These are phyloP conservation scores for Ceratobasidium sp. DNA, from an alignment of 1,284 basidiomycete species.

Conservation along the genomic window DNA sequence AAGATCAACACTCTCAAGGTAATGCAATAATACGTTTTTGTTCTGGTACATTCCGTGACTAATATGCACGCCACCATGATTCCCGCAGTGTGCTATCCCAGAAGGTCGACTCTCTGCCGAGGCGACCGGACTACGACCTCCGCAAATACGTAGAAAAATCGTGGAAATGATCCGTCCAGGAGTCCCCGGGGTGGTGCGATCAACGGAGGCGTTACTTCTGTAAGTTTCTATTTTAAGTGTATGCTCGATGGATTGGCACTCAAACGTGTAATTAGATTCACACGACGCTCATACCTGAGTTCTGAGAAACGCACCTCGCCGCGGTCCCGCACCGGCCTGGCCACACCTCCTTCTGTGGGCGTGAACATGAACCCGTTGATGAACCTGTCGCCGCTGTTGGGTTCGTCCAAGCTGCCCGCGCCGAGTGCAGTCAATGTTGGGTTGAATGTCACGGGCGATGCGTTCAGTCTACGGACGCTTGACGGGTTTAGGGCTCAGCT, in stretches of 20 bases:
- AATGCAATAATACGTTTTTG: not conserved
- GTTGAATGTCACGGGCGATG: constrained; percentile 30
- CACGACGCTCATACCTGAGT: constrained; percentile 80
- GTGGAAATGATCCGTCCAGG: constrained; percentile 70
- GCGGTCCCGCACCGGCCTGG: constrained; percentile 28
- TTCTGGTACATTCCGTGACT: constrained; percentile 38
- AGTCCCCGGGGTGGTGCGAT: constrained; percentile 81
- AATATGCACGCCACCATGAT: constrained; percentile 17
- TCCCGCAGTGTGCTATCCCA: constrained; percentile 66
- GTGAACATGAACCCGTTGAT: constrained; percentile 87
- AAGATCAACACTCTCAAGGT: constrained; percentile 87
- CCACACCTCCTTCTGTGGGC: constrained; percentile 56
- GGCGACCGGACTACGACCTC: constrained; percentile 54
- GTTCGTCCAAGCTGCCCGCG: constrained; percentile 14
- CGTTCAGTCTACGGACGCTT: constrained; percentile 39
- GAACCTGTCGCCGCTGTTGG: constrained; percentile 59
- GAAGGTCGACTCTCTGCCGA: constrained; percentile 64
- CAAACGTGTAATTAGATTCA: constrained; percentile 64
- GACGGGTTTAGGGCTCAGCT: constrained; percentile 37
- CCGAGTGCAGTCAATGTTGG: constrained; percentile 20
- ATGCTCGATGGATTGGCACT: not conserved
- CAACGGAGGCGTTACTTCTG: constrained; percentile 73
- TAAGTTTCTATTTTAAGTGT: not conserved
- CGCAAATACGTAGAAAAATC: constrained; percentile 87
- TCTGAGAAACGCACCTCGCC: constrained; percentile 35